Evolutionary conservation across 306 rosid species (phyloP).

Genomic region (Lathyrus aphaca): DNA sequence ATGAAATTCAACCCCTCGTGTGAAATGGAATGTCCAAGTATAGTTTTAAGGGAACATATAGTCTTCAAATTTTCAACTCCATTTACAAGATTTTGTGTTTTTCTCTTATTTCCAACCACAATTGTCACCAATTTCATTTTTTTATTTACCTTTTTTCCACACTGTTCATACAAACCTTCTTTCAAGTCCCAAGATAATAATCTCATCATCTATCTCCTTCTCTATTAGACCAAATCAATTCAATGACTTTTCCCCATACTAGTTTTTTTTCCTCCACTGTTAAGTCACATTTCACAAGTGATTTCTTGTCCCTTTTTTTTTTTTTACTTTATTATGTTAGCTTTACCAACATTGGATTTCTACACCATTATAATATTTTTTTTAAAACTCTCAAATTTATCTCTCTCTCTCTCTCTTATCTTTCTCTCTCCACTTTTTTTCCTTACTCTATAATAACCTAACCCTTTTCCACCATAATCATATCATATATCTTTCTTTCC

Average conservation of each 20-base stretch:
- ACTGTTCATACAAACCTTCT: conserved; percentile 38
- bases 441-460: conserved; percentile 49
- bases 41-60: conserved; percentile 39
- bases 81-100: conserved; percentile 44
- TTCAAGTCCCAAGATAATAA: conserved; percentile 68
- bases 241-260: conserved; percentile 42
- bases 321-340: conserved; percentile 49
- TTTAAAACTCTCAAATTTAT: conserved; percentile 36
- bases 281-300: conserved; percentile 72
- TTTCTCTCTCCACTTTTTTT: conserved; percentile 41
- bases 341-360: conserved; percentile 63
- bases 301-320: conserved; percentile 59
- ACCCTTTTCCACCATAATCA: conserved; percentile 37
- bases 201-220: not conserved
- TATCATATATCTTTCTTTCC: conserved; percentile 19
- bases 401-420: conserved; percentile 38
- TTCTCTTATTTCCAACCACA: conserved; percentile 36
- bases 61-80: conserved; percentile 47
- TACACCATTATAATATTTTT: not conserved
- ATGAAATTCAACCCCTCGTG: conserved; percentile 31
- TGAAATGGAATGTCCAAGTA: conserved; percentile 37
- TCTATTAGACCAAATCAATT: conserved; percentile 13
- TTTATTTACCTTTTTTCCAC: not conserved
- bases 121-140: conserved; percentile 1
- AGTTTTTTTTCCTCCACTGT: conserved; percentile 48